Evolutionary conservation across 345 rosid genomes (phyloP).

Genomic region (Sonneratia alba): DNA sequence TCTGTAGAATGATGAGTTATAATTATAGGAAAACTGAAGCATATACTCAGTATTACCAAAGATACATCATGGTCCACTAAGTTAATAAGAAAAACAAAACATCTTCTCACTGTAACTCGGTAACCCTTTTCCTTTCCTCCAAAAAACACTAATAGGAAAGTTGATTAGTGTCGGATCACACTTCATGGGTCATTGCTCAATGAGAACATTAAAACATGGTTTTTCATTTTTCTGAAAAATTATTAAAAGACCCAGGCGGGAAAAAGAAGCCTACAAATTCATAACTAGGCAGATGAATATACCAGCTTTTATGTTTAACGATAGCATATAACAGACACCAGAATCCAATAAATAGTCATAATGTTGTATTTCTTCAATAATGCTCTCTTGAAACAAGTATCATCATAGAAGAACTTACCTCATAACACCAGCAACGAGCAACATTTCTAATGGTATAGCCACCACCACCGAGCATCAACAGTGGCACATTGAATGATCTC

Average conservation of each 20-base stretch:
- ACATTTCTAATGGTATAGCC: slow-evolving; percentile 61
- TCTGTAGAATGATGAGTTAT: neutral
- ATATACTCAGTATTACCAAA: neutral
- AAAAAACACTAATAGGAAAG: neutral
- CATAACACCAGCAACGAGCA: slow-evolving; percentile 69
- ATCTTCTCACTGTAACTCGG: neutral
- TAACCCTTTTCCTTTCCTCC: neutral
- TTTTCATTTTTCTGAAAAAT: neutral
- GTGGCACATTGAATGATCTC: slow-evolving; percentile 63
- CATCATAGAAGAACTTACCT: slow-evolving; percentile 21
- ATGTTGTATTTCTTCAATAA: too few species aligned
- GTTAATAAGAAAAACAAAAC: neutral
- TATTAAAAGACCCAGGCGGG: neutral
- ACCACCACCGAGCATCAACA: slow-evolving; percentile 51
- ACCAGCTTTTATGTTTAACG: neutral
- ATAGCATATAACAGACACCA: neutral
- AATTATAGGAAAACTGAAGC: neutral
- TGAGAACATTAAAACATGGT: neutral
- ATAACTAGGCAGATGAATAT: too few species aligned
- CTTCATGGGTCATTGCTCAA: neutral
- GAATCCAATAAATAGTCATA: neutral
- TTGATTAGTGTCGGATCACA: neutral
- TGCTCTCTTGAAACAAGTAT: neutral
- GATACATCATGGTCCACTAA: neutral
- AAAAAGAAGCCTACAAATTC: neutral